Percentiles rank a stretch among this genome's conserved stretches.
Evolutionary conservation across 2,329 filamentous ascomycete species (phyloP).

Genomic region (Hymenoscyphus salicellus): DNA sequence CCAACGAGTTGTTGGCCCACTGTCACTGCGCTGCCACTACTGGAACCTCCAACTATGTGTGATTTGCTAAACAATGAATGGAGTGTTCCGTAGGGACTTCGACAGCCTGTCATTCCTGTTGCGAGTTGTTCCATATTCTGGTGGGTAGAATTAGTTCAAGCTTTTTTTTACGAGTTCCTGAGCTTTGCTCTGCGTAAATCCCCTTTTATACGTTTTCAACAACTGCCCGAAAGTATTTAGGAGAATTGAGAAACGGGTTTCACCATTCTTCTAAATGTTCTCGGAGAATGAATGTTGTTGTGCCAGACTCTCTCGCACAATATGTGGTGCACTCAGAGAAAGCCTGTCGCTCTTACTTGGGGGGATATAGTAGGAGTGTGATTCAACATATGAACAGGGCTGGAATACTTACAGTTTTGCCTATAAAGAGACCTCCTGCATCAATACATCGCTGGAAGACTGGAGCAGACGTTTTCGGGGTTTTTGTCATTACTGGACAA

Average conservation of each 20-base stretch:
- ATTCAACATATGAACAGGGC: too few species aligned
- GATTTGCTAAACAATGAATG: conserved; percentile 46
- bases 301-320: too few species aligned
- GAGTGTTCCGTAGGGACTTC: conserved; percentile 50
- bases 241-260: neutral
- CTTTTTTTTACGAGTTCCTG: neutral
- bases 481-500: conserved; percentile 46
- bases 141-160: neutral
- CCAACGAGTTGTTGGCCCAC: conserved; percentile 50
- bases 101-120: conserved; percentile 54
- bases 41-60: conserved; percentile 54
- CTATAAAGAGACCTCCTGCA: conserved; percentile 54
- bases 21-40: conserved; percentile 50
- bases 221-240: too few species aligned
- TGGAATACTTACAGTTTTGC: conserved; percentile 42
- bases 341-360: too few species aligned
- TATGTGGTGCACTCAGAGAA: too few species aligned
- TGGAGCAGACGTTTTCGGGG: conserved; percentile 43
- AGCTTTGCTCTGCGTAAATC: too few species aligned
- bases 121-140: conserved; percentile 52
- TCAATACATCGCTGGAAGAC: conserved; percentile 47
- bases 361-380: too few species aligned
- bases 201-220: too few species aligned
- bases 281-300: neutral
- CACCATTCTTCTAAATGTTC: too few species aligned